Evolutionary conservation across 2,329 filamentous ascomycete genomes (phyloP).

Genomic region (Sporothrix inflata): DNA sequence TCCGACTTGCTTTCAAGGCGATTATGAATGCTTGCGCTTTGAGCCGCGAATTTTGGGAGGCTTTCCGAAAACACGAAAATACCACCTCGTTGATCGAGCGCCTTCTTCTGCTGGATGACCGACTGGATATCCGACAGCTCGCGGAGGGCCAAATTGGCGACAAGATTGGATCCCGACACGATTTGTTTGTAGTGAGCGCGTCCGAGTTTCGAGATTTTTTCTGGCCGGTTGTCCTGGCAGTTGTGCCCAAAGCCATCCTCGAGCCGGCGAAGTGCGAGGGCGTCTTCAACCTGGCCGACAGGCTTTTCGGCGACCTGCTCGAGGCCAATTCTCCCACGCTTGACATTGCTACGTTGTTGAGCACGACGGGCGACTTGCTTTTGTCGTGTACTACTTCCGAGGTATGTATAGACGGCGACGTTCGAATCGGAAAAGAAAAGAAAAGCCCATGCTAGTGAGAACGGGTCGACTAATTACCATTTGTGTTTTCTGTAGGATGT

Average conservation of each 20-base stretch:
- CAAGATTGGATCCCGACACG: conserved; percentile 33
- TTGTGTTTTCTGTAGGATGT: conserved; percentile 40
- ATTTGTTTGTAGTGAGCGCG: conserved; percentile 39
- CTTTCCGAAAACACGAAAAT: conserved; percentile 41
- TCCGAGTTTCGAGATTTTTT: conserved; percentile 50
- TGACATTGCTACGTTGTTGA: conserved; percentile 39
- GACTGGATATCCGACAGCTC: conserved; percentile 43
- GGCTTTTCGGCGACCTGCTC: conserved; percentile 47
- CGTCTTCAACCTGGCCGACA: conserved; percentile 48
- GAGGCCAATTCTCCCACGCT: conserved; percentile 41
- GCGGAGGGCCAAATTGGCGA: conserved; percentile 43
- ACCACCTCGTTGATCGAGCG: conserved; percentile 40
- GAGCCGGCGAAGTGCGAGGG: conserved; percentile 48
- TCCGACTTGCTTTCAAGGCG: conserved; percentile 43
- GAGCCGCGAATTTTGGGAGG: conserved; percentile 46
- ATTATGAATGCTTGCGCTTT: conserved; percentile 47
- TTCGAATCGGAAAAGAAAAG: not conserved
- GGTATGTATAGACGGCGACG: conserved; percentile 34
- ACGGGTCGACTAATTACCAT: not conserved
- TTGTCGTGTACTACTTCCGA: conserved; percentile 41
- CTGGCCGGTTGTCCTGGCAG: conserved; percentile 49
- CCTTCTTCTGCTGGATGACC: conserved; percentile 46
- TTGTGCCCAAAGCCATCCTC: conserved; percentile 44
- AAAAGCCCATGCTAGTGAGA: not conserved
- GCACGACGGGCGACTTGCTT: conserved; percentile 36